Conservation (phyloP, 257 asterid genomes). For the Agastache rugosa region DNA sequence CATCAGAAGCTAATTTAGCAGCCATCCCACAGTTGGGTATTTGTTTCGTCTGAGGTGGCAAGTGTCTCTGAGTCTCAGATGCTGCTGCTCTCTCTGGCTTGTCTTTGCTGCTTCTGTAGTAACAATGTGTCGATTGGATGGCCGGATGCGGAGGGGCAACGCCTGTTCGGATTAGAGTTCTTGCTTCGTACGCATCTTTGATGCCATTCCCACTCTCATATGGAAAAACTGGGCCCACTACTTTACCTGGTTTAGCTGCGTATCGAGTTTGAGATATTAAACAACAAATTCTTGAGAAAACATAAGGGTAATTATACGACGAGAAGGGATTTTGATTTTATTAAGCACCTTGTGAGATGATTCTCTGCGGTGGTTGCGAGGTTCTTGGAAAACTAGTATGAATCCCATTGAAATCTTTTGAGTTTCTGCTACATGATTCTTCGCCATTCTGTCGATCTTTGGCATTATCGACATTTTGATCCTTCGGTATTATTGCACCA, state of each 20-base stretch:
- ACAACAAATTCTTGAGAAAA: not conserved
- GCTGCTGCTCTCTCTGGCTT: slow-evolving; percentile 51
- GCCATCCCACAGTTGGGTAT: slow-evolving; percentile 62
- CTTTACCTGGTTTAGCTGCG: slow-evolving; percentile 76
- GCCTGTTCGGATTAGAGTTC: slow-evolving; percentile 50
- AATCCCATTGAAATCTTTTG: slow-evolving; percentile 56
- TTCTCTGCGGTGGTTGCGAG: slow-evolving; percentile 62
- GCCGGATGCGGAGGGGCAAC: slow-evolving; percentile 28
- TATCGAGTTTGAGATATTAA: not conserved
- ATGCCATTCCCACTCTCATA: slow-evolving; percentile 47
- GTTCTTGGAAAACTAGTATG: slow-evolving; percentile 54
- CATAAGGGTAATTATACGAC: not conserved
- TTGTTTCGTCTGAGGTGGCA: slow-evolving; percentile 51
- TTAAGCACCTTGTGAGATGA: slow-evolving; percentile 58
- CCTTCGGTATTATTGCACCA: slow-evolving; percentile 54
- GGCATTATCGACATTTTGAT: slow-evolving; percentile 42
- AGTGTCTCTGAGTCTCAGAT: slow-evolving; percentile 40
- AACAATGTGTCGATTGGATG: slow-evolving; percentile 46
- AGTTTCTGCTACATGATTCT: slow-evolving; percentile 52
- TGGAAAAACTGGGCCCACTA: slow-evolving; percentile 53
- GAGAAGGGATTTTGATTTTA: not conserved
- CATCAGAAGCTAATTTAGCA: slow-evolving; percentile 68
- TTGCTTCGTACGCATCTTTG: slow-evolving; percentile 55
- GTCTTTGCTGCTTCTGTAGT: slow-evolving; percentile 46
- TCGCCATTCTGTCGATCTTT: slow-evolving; percentile 59